A percentile compares a stretch with the other conserved stretches of the same genome.
Evolutionary conservation across 768 basidiomycete genomes (phyloP).

Genomic region (Leucocoprinus leucothites): DNA sequence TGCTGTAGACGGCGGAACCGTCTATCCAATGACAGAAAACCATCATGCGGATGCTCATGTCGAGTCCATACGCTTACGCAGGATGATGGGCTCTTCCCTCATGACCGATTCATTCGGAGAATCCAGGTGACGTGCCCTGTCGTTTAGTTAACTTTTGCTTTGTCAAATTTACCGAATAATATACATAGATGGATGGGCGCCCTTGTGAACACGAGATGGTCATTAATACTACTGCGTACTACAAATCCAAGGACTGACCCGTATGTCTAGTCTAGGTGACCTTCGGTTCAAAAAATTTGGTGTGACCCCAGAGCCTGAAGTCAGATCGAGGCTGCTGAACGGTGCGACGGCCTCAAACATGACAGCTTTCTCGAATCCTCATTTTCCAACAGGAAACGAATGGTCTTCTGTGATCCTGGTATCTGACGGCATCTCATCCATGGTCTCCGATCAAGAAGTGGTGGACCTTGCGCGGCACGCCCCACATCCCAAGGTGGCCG

Average conservation of each 20-base stretch:
- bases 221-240: constrained; percentile 17
- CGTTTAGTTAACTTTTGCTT: not conserved
- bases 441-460: constrained; percentile 92
- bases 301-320: constrained; percentile 91
- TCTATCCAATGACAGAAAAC: constrained; percentile 86
- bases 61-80: constrained; percentile 79
- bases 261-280: constrained; percentile 71
- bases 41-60: constrained; percentile 93
- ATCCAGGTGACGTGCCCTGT: constrained; percentile 51
- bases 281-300: constrained; percentile 86
- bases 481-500: constrained; percentile 73
- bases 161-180: constrained; percentile 6
- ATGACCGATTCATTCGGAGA: constrained; percentile 96
- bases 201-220: constrained; percentile 89
- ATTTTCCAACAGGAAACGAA: constrained; percentile 51
- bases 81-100: constrained; percentile 86
- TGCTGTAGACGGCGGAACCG: constrained; percentile 65
- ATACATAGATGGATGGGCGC: constrained; percentile 88
- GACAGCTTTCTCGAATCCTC: not conserved
- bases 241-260: not conserved
- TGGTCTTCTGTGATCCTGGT: constrained; percentile 87
- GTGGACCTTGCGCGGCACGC: constrained; percentile 81
- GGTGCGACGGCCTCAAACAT: constrained; percentile 40
- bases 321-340: constrained; percentile 69
- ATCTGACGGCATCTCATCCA: constrained; percentile 92